These are phyloP conservation scores for Paracoccidioides lutzii DNA, from an alignment of 2,329 filamentous ascomycete species.

Conservation along the genomic window DNA sequence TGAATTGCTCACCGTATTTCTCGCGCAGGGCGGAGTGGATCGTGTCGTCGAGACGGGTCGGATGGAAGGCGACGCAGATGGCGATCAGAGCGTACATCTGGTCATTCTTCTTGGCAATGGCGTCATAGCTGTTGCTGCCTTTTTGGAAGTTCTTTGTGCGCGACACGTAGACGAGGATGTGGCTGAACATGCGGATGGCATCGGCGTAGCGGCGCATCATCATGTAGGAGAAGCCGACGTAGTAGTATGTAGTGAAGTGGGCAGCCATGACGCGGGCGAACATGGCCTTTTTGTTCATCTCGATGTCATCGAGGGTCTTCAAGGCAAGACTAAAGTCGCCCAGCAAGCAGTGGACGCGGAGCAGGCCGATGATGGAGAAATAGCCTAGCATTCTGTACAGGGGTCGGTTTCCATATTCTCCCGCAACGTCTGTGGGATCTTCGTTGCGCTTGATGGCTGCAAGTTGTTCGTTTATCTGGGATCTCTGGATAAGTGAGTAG, in stretches of 20 bases:
- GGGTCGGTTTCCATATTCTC: conserved; percentile 87
- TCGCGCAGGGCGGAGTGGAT: conserved; percentile 96
- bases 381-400: conserved; percentile 98
- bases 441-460: conserved; percentile 89
- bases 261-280: conserved; percentile 98
- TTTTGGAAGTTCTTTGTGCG: conserved; percentile 99
- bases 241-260: conserved; percentile 99
- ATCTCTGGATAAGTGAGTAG: conserved; percentile 96
- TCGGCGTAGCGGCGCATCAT: conserved; percentile 99
- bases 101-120: conserved; percentile 99
- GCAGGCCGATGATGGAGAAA: conserved; percentile 95
- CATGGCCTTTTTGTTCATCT: conserved; percentile 99
- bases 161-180: conserved; percentile 97
- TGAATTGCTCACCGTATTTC: conserved; percentile 98
- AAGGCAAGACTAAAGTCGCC: conserved; percentile 96
- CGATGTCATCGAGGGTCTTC: conserved; percentile 98
- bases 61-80: conserved; percentile 97
- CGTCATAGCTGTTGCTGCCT: conserved; percentile 79
- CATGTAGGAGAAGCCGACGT: conserved; percentile 99
- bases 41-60: conserved; percentile 92
- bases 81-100: conserved; percentile 99
- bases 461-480: conserved; percentile 95
- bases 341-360: conserved; percentile 89
- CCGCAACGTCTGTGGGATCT: conserved; percentile 74
- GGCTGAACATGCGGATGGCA: conserved; percentile 99